phyloP scores from a whole-genome alignment of 169 alveolate genomes.

The Cryptosporidium parvum region DNA sequence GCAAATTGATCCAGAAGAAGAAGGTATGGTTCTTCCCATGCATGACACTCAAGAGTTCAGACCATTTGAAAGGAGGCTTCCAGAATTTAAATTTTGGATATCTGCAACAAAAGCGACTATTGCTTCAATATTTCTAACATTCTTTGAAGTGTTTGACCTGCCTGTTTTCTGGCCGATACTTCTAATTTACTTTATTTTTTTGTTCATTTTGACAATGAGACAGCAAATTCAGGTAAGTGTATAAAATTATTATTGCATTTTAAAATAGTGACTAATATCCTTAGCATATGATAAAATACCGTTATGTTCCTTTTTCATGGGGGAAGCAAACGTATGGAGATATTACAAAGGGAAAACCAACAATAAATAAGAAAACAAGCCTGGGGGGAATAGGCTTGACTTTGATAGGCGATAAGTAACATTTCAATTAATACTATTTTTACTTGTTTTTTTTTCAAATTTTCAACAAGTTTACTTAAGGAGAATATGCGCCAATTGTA shows the following conservation, averaged over 20 bases:
- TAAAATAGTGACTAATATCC: neutral
- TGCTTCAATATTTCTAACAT: slow-evolving; percentile 78
- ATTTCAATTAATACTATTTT: neutral
- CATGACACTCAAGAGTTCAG: slow-evolving; percentile 85
- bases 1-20: slow-evolving; percentile 87
- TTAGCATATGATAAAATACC: slow-evolving; percentile 82
- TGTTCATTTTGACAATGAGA: slow-evolving; percentile 90
- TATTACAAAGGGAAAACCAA: slow-evolving; percentile 77
- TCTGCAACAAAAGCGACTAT: slow-evolving; percentile 83
- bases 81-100: slow-evolving; percentile 91
- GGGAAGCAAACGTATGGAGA: slow-evolving; percentile 85
- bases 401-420: slow-evolving; percentile 57
- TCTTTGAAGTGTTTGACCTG: slow-evolving; percentile 85
- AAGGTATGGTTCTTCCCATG: slow-evolving; percentile 86
- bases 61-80: slow-evolving; percentile 90
- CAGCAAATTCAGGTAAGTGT: slow-evolving; percentile 83
- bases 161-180: slow-evolving; percentile 94
- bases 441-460: slow-evolving; percentile 9
- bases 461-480: neutral
- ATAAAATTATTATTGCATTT: neutral
- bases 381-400: slow-evolving; percentile 69
- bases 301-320: slow-evolving; percentile 85
- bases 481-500: slow-evolving; percentile 22
- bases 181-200: slow-evolving; percentile 86
- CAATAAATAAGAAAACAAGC: slow-evolving; percentile 41